Conservation (phyloP, 768 basidiomycete genomes). For the Mycena alexandri region DNA sequence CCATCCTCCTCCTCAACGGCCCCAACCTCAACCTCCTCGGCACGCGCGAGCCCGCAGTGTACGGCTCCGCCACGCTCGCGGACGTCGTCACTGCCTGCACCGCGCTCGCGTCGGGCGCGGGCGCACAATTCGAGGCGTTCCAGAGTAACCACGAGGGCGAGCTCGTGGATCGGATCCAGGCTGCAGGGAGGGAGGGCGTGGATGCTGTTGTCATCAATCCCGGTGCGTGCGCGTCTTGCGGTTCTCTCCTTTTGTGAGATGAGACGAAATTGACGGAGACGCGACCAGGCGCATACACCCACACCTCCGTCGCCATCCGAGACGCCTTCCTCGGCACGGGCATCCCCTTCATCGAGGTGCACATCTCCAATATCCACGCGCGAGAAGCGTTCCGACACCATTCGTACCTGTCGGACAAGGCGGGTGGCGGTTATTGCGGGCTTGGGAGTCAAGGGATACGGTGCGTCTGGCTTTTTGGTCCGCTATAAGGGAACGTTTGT, state of each 20-base stretch:
- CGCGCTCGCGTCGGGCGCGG: constrained; percentile 26
- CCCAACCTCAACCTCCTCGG: constrained; percentile 39
- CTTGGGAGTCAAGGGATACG: constrained; percentile 40
- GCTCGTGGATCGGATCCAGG: constrained; percentile 41
- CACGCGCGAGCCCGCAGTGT: constrained; percentile 37
- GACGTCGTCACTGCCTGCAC: constrained; percentile 34
- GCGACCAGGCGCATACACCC: constrained; percentile 39
- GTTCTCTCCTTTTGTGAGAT: not conserved
- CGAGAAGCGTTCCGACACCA: constrained; percentile 40
- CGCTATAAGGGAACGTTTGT: not conserved
- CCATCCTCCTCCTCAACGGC: constrained; percentile 40
- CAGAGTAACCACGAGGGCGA: constrained; percentile 43
- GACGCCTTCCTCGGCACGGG: constrained; percentile 39
- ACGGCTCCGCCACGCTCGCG: constrained; percentile 36
- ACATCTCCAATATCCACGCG: constrained; percentile 40
- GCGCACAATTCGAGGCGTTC: constrained; percentile 34
- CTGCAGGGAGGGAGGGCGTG: constrained; percentile 37
- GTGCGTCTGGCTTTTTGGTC: not conserved
- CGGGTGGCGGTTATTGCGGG: constrained; percentile 39
- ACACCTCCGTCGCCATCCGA: constrained; percentile 40
- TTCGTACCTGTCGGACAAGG: constrained; percentile 41
- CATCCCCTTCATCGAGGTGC: constrained; percentile 41
- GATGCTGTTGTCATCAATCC: constrained; percentile 42
- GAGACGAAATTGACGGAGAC: not conserved
- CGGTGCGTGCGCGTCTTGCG: constrained; percentile 19